Conservation (phyloP, 441 rosid species). For the Adansonia grandidieri region DNA sequence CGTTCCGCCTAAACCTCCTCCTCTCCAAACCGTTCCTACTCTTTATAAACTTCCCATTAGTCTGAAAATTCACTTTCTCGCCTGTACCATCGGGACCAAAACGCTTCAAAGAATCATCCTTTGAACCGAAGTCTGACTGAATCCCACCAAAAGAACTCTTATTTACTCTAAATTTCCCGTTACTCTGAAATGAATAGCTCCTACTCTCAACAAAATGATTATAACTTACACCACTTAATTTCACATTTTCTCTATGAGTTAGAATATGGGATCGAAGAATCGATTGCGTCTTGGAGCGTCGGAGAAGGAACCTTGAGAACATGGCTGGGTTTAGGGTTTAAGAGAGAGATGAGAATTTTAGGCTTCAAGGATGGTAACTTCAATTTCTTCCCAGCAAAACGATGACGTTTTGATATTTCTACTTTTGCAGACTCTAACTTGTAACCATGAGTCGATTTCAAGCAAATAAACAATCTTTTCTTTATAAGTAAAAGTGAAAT, state of each 20-base stretch:
- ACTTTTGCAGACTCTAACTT: too few relatives aligned
- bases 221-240: conserved; percentile 18
- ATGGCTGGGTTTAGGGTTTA: conserved; percentile 37
- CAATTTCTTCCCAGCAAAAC: background rate
- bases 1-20: conserved; percentile 59
- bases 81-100: conserved; percentile 29
- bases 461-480: too few relatives aligned
- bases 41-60: conserved; percentile 35
- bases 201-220: conserved; percentile 39
- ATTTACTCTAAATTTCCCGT: conserved; percentile 37
- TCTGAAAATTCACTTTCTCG: conserved; percentile 35
- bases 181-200: conserved; percentile 54
- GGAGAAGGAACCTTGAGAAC: conserved; percentile 49
- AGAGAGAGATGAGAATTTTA: background rate
- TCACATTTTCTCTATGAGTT: conserved; percentile 28
- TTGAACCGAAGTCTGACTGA: conserved; percentile 19
- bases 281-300: conserved; percentile 39
- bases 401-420: background rate
- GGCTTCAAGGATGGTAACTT: background rate
- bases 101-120: conserved; percentile 20
- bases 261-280: conserved; percentile 42
- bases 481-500: too few relatives aligned
- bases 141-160: conserved; percentile 40
- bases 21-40: conserved; percentile 33
- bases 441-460: too few relatives aligned